phyloP scores from a whole-genome alignment of 371 early-diverging fungal species.

The Coemansia sp. region DNA sequence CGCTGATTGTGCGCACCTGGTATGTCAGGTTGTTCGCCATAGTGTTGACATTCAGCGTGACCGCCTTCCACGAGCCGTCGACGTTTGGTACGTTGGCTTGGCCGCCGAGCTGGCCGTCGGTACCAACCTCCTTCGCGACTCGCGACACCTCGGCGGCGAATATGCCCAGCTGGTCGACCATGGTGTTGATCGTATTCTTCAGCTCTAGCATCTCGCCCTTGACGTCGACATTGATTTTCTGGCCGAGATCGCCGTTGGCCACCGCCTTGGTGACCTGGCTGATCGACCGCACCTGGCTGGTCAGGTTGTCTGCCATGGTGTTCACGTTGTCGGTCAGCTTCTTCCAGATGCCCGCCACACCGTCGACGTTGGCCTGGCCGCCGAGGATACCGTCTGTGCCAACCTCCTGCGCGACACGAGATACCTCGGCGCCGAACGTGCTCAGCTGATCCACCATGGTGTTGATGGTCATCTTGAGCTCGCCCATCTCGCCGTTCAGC shows the following conservation, averaged over 20 bases:
- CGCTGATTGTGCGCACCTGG: slow-evolving; percentile 52
- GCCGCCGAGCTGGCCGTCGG: slow-evolving; percentile 49
- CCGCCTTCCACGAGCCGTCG: slow-evolving; percentile 65
- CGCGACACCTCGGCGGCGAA: slow-evolving; percentile 55
- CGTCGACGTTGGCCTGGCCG: slow-evolving; percentile 55
- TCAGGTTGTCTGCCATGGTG: slow-evolving; percentile 59
- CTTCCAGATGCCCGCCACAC: slow-evolving; percentile 69
- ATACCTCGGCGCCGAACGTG: slow-evolving; percentile 51
- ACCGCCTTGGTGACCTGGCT: slow-evolving; percentile 35
- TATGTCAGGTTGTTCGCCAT: slow-evolving; percentile 58
- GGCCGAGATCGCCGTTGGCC: slow-evolving; percentile 58
- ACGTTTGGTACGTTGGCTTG: slow-evolving; percentile 35
- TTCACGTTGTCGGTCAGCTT: slow-evolving; percentile 64
- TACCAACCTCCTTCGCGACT: slow-evolving; percentile 59
- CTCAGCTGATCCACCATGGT: slow-evolving; percentile 62
- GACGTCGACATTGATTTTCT: slow-evolving; percentile 60
- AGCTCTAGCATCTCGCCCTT: slow-evolving; percentile 70
- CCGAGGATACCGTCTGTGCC: slow-evolving; percentile 52
- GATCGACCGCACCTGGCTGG: slow-evolving; percentile 54
- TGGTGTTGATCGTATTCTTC: slow-evolving; percentile 69
- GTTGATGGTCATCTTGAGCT: slow-evolving; percentile 72
- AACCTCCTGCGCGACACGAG: slow-evolving; percentile 54
- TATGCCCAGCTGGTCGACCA: slow-evolving; percentile 59
- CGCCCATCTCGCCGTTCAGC: slow-evolving; percentile 48
- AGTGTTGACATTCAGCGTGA: slow-evolving; percentile 58